Base-by-base conservation (phyloP, 2,329 filamentous ascomycete genomes). In the Phoma sp. region DNA sequence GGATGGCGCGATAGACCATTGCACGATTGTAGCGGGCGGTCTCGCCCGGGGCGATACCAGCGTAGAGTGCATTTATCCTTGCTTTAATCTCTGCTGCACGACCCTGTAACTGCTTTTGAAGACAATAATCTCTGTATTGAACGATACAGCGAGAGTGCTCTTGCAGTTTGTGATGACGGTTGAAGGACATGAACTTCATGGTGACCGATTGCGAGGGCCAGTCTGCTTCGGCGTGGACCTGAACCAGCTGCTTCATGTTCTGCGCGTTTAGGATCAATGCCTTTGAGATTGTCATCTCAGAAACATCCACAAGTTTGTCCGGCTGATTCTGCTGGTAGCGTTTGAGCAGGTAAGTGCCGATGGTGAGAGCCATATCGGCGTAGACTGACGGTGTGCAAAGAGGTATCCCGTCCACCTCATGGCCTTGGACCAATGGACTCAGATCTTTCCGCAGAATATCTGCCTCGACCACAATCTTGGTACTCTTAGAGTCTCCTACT, bases 331-430 rank as follows among this genome's bases (percentile, higher is more conserved):
- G 33, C 4, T 21, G 33, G 33, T 18, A 37, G 6, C 38, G 38
- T 10, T 42, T 21, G 4, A 32, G 15, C 1, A 71, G 37, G 53
- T 75, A 70, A 10, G 59, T 49, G 5, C 64, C 73, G 7, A 72
- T 52, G 1, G 65, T 69, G 14, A 69, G 40, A 3, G 70, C 69
- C 14, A 73, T 69, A 28, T 75, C 72, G 5, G 69, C 69, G 28
- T 71, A 72, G 2, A 43, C 29, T 14, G 28, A 33, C 2, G 40
- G 29, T 3, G 40, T 33, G 12, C 29, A 33, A 7, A 43, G 40
- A 17, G 29, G 17, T 7, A 34, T 25, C 10, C 20, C 14, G 17
- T 43, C 26, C 3, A 54, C 29, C 25, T 21, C 12, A 14, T 47
- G 45, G 15, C 45, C 45, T 18, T 23, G 25, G 7, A 32, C 45